Evolutionary conservation across 2,329 filamentous ascomycete species (phyloP), one percentile per base, ranked within the genome.

Genomic region (Hypoxylon sp.): DNA sequence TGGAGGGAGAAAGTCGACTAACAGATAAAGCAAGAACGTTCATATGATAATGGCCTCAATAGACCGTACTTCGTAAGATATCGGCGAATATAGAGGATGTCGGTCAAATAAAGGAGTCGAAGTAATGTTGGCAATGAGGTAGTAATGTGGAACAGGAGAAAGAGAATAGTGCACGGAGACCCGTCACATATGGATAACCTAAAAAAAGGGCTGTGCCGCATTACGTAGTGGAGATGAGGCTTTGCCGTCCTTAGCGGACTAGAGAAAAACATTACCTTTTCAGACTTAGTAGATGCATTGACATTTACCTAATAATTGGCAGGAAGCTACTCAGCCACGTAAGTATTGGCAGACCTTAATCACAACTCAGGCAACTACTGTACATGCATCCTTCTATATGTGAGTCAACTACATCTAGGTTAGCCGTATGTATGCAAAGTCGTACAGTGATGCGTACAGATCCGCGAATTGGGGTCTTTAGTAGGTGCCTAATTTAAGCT

Each of bases 171-270:
- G 63, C 35, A 52, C 63, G 48, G 33, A 33, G 44, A 44, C 53
- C 53, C 39, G 19, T 51, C 5, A 52, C 44, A 46, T 63, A 62
- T 29, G 65, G 47, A 57, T 59, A 61, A 56, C 51, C 42, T 44
- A 44, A 68, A 61, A 67, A 57, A 54, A 37, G 31, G 52, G 53
- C 61, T 64, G 56, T 47, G 65, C 56, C 56, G 51, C 65, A 61
- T 57, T 65, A 62, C 65, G 48, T 51, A 66, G 62, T 54, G 61
- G 65, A 19, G 46, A 53, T 53, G 61, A 68, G 62, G 65, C 65
- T 62, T 65, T 55, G 65, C 62, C 48, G 62, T 52, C 50, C 63
- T 65, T 68, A 37, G 57, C 62, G 33, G 42, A 17, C 48, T 31
- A 56, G 26, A 66, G 54, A 54, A 19, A 65, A 50, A 10, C 50